phyloP scores from a whole-genome alignment of 1,284 basidiomycete genomes.

The Ganoderma boninense region DNA sequence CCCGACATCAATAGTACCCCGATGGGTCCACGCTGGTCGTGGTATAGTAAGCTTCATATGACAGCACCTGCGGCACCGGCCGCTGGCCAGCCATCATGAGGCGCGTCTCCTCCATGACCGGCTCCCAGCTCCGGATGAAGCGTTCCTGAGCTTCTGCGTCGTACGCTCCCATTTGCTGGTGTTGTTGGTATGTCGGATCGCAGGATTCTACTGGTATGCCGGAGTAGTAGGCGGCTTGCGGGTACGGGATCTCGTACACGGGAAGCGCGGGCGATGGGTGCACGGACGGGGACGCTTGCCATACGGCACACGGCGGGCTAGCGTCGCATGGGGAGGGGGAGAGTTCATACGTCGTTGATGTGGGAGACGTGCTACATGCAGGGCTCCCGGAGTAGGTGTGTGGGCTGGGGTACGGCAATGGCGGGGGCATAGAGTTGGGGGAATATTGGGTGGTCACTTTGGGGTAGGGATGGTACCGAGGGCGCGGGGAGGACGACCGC shows the following conservation, averaged over 20 bases:
- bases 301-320: background rate
- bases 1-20: background rate
- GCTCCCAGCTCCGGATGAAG: constrained; percentile 22
- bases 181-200: background rate
- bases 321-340: background rate
- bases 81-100: constrained; percentile 16
- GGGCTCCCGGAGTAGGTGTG: background rate
- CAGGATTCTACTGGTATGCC: background rate
- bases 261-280: background rate
- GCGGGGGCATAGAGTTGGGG: background rate
- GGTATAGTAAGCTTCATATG: background rate
- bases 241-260: background rate
- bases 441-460: background rate
- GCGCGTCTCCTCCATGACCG: constrained; percentile 19
- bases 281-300: background rate
- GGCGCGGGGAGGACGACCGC: background rate
- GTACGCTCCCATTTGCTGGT: background rate
- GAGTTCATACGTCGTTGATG: background rate
- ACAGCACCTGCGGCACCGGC: background rate
- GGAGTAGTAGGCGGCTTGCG: background rate
- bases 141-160: constrained; percentile 5
- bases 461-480: background rate
- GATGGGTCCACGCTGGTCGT: background rate
- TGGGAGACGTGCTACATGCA: background rate
- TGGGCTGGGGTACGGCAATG: background rate